Percentiles rank a stretch among this genome's conserved stretches.
These are phyloP conservation scores for Magnolia officinalis DNA, from an alignment of 164 flowering plant genomes.

Conservation along the genomic window DNA sequence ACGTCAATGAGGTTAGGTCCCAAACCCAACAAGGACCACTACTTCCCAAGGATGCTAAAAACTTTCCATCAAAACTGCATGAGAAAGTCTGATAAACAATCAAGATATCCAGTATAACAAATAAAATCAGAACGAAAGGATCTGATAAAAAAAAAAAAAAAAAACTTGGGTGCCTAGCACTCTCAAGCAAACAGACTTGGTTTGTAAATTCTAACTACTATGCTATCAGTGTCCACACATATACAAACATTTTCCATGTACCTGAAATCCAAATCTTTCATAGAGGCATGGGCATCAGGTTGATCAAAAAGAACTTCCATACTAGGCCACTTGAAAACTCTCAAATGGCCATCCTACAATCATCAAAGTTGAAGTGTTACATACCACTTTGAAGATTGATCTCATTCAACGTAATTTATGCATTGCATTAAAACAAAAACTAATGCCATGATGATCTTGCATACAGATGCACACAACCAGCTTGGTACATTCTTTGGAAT, in stretches of 20 bases:
- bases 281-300: constrained; percentile 44
- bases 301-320: constrained; percentile 68
- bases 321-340: constrained; percentile 91
- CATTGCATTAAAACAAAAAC: not conserved
- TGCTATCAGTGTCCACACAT: not conserved
- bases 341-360: constrained; percentile 90
- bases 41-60: no score
- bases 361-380: constrained; percentile 28
- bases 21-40: no score
- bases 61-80: no score
- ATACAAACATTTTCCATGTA: constrained; percentile 11
- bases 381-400: not conserved
- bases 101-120: no score
- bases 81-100: no score
- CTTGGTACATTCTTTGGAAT: not conserved
- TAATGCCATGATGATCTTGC: not conserved
- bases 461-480: not conserved
- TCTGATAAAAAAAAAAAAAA: no score
- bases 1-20: no score
- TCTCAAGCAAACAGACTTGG: not conserved
- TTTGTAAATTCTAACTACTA: not conserved
- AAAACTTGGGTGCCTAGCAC: no score
- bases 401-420: not conserved
- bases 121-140: no score
- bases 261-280: constrained; percentile 93